A percentile compares a stretch with the other conserved stretches of the same genome.
phyloP scores from a whole-genome alignment of 768 basidiomycete genomes.

The Exsudoporus frostii region DNA sequence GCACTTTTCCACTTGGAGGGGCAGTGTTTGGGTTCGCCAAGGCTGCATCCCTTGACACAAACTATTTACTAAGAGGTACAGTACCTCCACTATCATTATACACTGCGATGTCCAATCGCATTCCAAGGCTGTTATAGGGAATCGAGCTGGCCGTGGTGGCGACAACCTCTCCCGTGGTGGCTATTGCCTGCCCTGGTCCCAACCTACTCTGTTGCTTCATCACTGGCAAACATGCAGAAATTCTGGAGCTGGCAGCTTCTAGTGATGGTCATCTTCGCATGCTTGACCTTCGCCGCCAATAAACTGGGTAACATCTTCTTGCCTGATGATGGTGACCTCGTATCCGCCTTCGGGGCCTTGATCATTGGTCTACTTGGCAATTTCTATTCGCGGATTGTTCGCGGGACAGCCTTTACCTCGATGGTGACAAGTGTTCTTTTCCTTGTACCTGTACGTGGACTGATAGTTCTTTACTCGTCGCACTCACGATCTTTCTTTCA shows the following conservation, averaged over 20 bases:
- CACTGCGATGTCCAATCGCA: slow-evolving; percentile 30
- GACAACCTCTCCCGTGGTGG: slow-evolving; percentile 80
- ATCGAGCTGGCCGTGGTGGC: slow-evolving; percentile 72
- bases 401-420: slow-evolving; percentile 82
- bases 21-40: slow-evolving; percentile 49
- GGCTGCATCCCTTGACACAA: slow-evolving; percentile 30
- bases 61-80: slow-evolving; percentile 31
- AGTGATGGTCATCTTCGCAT: slow-evolving; percentile 82
- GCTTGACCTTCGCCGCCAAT: slow-evolving; percentile 70
- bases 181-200: slow-evolving; percentile 75
- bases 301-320: slow-evolving; percentile 57
- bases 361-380: slow-evolving; percentile 79
- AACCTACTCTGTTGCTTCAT: slow-evolving; percentile 68
- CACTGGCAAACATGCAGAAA: slow-evolving; percentile 73
- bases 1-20: slow-evolving; percentile 38
- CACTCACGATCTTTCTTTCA: slow-evolving; percentile 31
- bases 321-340: slow-evolving; percentile 67
- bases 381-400: slow-evolving; percentile 68
- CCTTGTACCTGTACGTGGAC: slow-evolving; percentile 70
- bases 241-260: slow-evolving; percentile 66
- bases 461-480: not conserved
- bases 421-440: slow-evolving; percentile 96
- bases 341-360: slow-evolving; percentile 76
- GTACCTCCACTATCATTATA: not conserved
- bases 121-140: slow-evolving; percentile 69